phyloP scores from a whole-genome alignment of 345 rosid genomes.

The Acer saccharum region DNA sequence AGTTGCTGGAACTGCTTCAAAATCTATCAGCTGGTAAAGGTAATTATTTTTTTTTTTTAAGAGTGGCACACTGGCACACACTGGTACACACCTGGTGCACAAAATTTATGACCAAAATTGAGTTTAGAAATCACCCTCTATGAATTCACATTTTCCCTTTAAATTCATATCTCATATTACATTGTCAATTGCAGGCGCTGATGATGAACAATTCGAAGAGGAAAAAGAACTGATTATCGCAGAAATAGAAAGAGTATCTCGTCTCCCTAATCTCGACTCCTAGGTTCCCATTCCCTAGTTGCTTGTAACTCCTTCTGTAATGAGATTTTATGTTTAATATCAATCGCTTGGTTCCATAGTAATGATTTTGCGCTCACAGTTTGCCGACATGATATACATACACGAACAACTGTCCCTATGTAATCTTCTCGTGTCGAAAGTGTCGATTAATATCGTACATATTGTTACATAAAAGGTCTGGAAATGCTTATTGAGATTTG shows the following conservation, averaged over 20 bases:
- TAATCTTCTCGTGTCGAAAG: slow-evolving; percentile 1
- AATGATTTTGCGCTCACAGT: slow-evolving; percentile 5
- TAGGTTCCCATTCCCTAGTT: slow-evolving; percentile 19
- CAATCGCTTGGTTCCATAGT: slow-evolving; percentile 10
- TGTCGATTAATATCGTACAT: slow-evolving; percentile 4
- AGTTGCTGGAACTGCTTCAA: slow-evolving; percentile 63
- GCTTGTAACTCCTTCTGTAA: not conserved
- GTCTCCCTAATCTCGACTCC: slow-evolving; percentile 37
- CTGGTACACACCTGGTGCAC: not conserved
- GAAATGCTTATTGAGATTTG: not conserved
- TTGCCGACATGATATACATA: not conserved
- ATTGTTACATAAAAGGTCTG: slow-evolving; percentile 12
- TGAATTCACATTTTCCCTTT: not conserved
- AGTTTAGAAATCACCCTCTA: not conserved
- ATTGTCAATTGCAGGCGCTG: slow-evolving; percentile 49
- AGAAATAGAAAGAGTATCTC: slow-evolving; percentile 69
- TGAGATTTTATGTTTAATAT: not conserved
- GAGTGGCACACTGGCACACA: not conserved
- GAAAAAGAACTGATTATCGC: slow-evolving; percentile 90
- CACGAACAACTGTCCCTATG: not conserved
- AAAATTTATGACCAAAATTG: not conserved
- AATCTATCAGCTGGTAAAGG: slow-evolving; percentile 86
- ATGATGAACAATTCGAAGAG: slow-evolving; percentile 93
- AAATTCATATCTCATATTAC: not conserved
- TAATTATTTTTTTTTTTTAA: slow-evolving; percentile 20